Evolutionary conservation across 805 yeast species (phyloP).

Genomic region (Sugiyamaella boreocaroliniensis): DNA sequence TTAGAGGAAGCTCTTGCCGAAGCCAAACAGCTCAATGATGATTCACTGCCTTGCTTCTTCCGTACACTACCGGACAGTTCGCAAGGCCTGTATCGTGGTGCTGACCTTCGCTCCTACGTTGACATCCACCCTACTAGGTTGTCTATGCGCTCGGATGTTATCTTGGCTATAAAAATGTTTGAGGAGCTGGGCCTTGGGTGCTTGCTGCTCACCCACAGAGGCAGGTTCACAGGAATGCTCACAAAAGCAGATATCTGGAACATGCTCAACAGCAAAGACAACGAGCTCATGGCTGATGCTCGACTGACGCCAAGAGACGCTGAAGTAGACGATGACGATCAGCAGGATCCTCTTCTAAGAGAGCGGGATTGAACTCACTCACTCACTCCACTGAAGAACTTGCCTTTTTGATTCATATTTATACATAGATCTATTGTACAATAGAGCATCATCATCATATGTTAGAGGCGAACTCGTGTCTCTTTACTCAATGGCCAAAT

Average conservation of each 20-base stretch:
- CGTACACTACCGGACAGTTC: not conserved
- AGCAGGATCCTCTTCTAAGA: constrained; percentile 2
- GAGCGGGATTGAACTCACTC: not conserved
- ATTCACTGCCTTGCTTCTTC: not conserved
- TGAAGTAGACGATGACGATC: not conserved
- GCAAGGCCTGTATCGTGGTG: not conserved
- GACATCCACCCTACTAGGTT: constrained; percentile 28
- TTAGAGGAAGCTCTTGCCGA: constrained; percentile 28
- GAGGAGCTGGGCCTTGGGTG: constrained; percentile 34
- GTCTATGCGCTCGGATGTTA: constrained; percentile 29
- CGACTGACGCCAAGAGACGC: not conserved
- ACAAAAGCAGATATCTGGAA: constrained; percentile 32
- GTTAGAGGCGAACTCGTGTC: not conserved
- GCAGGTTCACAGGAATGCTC: constrained; percentile 33
- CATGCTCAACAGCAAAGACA: constrained; percentile 9
- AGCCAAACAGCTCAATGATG: not conserved
- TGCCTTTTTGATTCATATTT: not conserved
- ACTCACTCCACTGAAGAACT: not conserved
- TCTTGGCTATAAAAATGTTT: constrained; percentile 35
- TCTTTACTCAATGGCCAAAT: not conserved
- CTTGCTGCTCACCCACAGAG: constrained; percentile 28
- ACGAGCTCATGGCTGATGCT: not conserved
- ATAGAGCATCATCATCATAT: too few species aligned
- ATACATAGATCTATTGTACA: not conserved
- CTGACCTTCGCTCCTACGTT: constrained; percentile 17